Conservation (phyloP, 805 yeast genomes). For the Lipomyces sp. region DNA sequence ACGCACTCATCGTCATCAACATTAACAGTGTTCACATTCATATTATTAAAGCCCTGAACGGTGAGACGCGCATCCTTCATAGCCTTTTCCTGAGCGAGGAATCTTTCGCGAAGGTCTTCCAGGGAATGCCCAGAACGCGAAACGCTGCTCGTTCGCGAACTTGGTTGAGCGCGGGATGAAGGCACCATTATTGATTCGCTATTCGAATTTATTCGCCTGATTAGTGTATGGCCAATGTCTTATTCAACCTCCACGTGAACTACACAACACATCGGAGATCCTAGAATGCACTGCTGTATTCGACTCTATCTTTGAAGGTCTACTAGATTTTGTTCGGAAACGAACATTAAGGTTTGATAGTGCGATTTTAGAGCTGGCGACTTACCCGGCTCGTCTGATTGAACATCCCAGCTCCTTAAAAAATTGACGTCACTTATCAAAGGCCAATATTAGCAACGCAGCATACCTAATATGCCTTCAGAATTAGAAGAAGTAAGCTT, state of each 20-base stretch:
- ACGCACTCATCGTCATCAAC: neutral
- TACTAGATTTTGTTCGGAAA: neutral
- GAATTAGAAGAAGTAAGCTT: conserved; percentile 56
- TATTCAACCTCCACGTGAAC: neutral
- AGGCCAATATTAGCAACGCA: neutral
- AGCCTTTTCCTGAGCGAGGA: conserved; percentile 20
- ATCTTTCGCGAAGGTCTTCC: neutral
- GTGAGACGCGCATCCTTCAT: conserved; percentile 16
- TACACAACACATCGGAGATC: no score
- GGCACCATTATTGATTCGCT: neutral
- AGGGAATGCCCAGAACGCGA: neutral
- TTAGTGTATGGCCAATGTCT: neutral
- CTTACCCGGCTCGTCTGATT: neutral
- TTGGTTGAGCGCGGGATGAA: neutral
- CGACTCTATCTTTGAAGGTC: no score
- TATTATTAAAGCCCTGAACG: neutral
- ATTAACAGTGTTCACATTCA: conserved; percentile 5
- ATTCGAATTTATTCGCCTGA: neutral
- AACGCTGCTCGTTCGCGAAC: neutral
- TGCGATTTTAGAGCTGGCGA: neutral
- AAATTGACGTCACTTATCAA: neutral
- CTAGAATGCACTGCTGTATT: no score
- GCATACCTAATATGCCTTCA: conserved; percentile 51
- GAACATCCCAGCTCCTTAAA: neutral
- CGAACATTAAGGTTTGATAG: neutral